Evolutionary conservation across 2,329 filamentous ascomycete species (phyloP).

Genomic region (Fusarium agapanthi): DNA sequence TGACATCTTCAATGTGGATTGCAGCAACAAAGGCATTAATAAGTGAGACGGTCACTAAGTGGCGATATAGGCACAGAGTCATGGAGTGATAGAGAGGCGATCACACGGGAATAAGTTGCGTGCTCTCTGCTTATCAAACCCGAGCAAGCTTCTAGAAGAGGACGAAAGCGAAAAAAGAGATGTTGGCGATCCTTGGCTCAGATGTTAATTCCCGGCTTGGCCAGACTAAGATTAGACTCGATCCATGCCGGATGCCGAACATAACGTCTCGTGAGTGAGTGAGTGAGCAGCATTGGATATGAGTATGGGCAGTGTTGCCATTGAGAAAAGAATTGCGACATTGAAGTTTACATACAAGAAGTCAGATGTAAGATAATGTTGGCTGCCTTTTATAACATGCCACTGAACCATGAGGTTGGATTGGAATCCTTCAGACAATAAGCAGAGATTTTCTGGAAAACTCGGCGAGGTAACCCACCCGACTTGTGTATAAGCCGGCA

Average conservation of each 20-base stretch:
- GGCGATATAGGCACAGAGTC: neutral
- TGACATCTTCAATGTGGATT: neutral
- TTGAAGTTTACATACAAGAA: neutral
- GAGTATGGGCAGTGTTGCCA: constrained; percentile 8
- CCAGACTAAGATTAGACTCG: neutral
- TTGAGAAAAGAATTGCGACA: constrained; percentile 7
- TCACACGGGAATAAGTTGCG: neutral
- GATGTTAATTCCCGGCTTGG: constrained; percentile 17
- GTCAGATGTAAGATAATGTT: neutral
- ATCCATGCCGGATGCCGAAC: neutral
- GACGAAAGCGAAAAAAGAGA: neutral
- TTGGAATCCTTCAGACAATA: neutral
- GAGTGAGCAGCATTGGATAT: neutral
- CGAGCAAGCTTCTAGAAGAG: neutral
- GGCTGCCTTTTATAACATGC: neutral
- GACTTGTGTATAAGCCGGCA: neutral
- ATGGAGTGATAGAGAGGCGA: neutral
- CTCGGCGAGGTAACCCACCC: neutral
- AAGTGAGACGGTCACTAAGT: neutral
- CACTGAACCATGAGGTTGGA: neutral
- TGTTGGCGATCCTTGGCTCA: constrained; percentile 1
- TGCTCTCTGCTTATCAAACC: neutral
- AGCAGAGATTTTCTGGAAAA: neutral
- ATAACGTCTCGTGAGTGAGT: neutral
- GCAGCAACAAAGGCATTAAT: neutral